These are phyloP conservation scores for Apodospora peruviana DNA, from an alignment of 495 filamentous ascomycete genomes.

Conservation along the genomic window DNA sequence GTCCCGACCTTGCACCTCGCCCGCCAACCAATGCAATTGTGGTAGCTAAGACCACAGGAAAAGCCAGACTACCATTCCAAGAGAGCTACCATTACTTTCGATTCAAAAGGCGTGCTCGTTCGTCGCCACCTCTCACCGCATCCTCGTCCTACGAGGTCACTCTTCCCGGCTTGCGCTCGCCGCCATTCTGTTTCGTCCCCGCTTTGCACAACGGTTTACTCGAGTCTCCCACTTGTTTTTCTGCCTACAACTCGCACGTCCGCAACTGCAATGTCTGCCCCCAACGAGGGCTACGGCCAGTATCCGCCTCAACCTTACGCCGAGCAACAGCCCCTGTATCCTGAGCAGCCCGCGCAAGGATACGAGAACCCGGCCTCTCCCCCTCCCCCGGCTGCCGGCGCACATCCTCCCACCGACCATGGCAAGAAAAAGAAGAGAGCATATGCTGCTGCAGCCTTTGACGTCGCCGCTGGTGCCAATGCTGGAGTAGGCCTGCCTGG, in stretches of 20 bases:
- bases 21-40: background rate
- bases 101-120: background rate
- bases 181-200: background rate
- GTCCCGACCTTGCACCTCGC: background rate
- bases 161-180: background rate
- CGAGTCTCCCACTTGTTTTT: background rate
- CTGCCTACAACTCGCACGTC: too few relatives aligned
- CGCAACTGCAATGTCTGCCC: slow-evolving; percentile 51
- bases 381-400: slow-evolving; percentile 28
- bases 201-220: background rate
- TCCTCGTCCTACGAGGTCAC: background rate
- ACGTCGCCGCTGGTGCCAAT: slow-evolving; percentile 88
- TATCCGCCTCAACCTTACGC: slow-evolving; percentile 61
- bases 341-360: slow-evolving; percentile 24
- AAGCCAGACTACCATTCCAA: too few relatives aligned
- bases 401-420: slow-evolving; percentile 42
- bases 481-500: slow-evolving; percentile 47
- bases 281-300: slow-evolving; percentile 52
- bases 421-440: slow-evolving; percentile 78
- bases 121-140: background rate
- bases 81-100: background rate
- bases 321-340: slow-evolving; percentile 37
- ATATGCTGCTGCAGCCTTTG: slow-evolving; percentile 92
- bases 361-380: slow-evolving; percentile 35
- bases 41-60: too few relatives aligned